These are phyloP conservation scores for Hypoxylon trugodes DNA, from an alignment of 495 filamentous ascomycete genomes.

Conservation along the genomic window DNA sequence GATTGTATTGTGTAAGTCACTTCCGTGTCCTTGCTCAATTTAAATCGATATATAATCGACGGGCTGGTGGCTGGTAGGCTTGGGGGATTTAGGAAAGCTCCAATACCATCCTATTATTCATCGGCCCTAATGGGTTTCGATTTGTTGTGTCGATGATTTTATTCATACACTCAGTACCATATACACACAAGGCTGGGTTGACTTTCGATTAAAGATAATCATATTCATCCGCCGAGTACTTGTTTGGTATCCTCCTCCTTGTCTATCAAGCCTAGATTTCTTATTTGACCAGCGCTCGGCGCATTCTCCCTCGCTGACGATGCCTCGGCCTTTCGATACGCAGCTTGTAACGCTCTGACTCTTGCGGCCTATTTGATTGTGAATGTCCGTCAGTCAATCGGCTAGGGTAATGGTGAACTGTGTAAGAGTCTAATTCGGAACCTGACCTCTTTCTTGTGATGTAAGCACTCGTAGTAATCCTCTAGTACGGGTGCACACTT, in stretches of 20 bases:
- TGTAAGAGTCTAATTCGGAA: neutral
- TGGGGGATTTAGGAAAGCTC: neutral
- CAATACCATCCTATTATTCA: neutral
- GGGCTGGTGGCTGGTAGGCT: too few species aligned
- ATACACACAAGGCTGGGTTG: constrained; percentile 30
- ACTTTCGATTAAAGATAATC: constrained; percentile 5
- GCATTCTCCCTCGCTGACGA: constrained; percentile 78
- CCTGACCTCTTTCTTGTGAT: constrained; percentile 96
- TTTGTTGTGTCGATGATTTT: constrained; percentile 1
- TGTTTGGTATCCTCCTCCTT: constrained; percentile 81
- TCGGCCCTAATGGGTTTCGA: neutral
- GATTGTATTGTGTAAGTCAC: too few species aligned
- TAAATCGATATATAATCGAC: too few species aligned
- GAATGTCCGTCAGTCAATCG: constrained; percentile 10
- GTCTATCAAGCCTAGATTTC: constrained; percentile 81
- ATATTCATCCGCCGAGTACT: constrained; percentile 56
- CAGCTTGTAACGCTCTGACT: constrained; percentile 78
- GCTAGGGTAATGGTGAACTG: constrained; percentile 1
- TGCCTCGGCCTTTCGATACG: constrained; percentile 84
- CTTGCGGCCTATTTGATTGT: constrained; percentile 75
- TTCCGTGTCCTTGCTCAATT: too few species aligned
- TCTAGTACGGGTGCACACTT: constrained; percentile 91
- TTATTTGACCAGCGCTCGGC: constrained; percentile 76
- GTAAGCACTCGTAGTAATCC: constrained; percentile 98
- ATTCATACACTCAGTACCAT: constrained; percentile 18